Percentiles rank a stretch among this genome's conserved stretches.
Evolutionary conservation across 345 rosid genomes (phyloP).

Genomic region (Melastoma malabathricum): DNA sequence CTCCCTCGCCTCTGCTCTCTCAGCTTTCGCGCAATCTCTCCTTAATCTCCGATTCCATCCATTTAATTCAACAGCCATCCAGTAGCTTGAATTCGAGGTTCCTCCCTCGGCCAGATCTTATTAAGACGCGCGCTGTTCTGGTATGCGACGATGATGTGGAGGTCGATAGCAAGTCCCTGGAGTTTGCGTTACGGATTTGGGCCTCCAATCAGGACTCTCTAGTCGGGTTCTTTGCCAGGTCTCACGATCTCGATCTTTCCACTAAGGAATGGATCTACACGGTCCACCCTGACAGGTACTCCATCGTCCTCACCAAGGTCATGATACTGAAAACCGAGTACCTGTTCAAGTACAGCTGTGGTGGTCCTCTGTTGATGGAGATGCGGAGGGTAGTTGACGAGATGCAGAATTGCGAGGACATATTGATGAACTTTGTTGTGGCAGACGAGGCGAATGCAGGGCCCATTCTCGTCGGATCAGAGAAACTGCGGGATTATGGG

Average conservation of each 20-base stretch:
- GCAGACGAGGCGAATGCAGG: conserved; percentile 10
- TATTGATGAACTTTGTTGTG: conserved; percentile 15
- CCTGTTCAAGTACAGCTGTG: conserved; percentile 13
- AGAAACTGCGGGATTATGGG: conserved; percentile 14
- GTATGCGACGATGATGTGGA: conserved; percentile 15
- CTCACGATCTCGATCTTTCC: conserved; percentile 13
- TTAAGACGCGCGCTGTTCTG: conserved; percentile 10
- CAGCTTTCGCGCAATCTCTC: conserved; percentile 11
- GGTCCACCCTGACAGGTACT: conserved; percentile 12
- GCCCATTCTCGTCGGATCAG: conserved; percentile 12
- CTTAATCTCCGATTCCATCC: conserved; percentile 8
- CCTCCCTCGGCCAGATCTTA: conserved; percentile 9
- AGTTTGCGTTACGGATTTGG: conserved; percentile 13
- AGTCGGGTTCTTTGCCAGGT: conserved; percentile 13
- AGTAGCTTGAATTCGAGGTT: conserved; percentile 14
- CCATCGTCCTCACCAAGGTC: conserved; percentile 15
- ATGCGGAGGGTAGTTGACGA: conserved; percentile 12
- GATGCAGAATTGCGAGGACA: conserved; percentile 15
- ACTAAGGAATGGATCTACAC: conserved; percentile 17
- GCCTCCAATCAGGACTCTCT: conserved; percentile 8
- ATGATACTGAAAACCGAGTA: conserved; percentile 13
- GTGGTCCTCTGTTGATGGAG: background rate
- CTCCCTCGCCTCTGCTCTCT: conserved; percentile 7
- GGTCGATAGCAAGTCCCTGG: conserved; percentile 13
- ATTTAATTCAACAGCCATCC: conserved; percentile 10